These are phyloP conservation scores for Ustilago loliicola DNA, from an alignment of 1,284 basidiomycete genomes.

Conservation along the genomic window DNA sequence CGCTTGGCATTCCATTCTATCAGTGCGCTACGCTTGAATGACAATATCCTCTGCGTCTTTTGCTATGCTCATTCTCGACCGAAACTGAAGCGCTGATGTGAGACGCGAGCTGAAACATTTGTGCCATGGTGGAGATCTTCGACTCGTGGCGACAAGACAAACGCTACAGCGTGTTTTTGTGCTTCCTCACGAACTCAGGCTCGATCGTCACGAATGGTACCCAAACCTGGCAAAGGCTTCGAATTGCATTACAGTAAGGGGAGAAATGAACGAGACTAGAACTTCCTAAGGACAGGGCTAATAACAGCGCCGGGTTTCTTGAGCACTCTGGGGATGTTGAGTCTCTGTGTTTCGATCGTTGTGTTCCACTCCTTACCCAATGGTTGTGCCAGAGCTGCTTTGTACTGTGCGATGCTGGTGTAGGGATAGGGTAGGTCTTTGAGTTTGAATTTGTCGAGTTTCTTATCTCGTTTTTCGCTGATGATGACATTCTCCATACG, in stretches of 20 bases:
- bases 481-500: slow-evolving; percentile 90
- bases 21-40: too few relatives aligned
- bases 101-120: too few relatives aligned
- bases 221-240: too few relatives aligned
- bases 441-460: slow-evolving; percentile 86
- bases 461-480: slow-evolving; percentile 92
- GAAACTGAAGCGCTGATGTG: too few relatives aligned
- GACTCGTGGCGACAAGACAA: too few relatives aligned
- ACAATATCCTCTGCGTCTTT: too few relatives aligned
- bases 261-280: not conserved
- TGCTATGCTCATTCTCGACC: too few relatives aligned
- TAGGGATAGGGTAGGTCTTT: slow-evolving; percentile 90
- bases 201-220: too few relatives aligned
- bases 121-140: too few relatives aligned
- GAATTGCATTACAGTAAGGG: not conserved
- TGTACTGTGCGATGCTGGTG: slow-evolving; percentile 89
- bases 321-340: slow-evolving; percentile 68
- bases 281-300: slow-evolving; percentile 52
- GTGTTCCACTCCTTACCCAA: slow-evolving; percentile 95
- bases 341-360: slow-evolving; percentile 84
- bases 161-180: too few relatives aligned
- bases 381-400: slow-evolving; percentile 83
- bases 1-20: too few relatives aligned
- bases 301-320: slow-evolving; percentile 65
- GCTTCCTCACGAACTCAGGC: too few relatives aligned